A percentile compares a stretch with the other conserved stretches of the same genome.
These are phyloP conservation scores for Eimeria praecox DNA, from an alignment of 169 alveolate genomes.

Conservation along the genomic window DNA sequence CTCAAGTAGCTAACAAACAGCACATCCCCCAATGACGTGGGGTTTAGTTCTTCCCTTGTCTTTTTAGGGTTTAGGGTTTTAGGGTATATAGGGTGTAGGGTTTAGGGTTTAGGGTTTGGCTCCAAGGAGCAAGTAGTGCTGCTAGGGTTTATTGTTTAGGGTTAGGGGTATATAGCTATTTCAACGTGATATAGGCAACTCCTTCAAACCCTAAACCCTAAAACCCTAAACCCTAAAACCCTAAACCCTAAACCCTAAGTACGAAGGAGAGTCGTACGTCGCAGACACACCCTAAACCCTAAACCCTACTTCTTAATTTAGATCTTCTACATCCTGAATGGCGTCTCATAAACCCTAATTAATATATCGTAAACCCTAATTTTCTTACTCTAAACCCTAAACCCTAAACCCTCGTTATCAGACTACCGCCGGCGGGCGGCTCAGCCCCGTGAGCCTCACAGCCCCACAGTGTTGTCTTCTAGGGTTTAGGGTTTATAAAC, in stretches of 20 bases:
- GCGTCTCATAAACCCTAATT: not conserved
- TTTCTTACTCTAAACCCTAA: not conserved
- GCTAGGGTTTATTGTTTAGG: not conserved
- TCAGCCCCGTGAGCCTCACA: not conserved
- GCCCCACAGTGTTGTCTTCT: conserved; percentile 37
- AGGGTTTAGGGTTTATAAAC: conserved; percentile 5
- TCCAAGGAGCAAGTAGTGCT: too few relatives aligned
- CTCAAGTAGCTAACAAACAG: not conserved
- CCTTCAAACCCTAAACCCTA: not conserved
- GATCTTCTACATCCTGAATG: too few relatives aligned
- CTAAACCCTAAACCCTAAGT: conserved; percentile 1
- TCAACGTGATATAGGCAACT: not conserved
- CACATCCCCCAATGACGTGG: not conserved
- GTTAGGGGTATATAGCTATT: not conserved
- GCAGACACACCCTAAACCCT: conserved; percentile 13
- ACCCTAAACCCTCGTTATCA: conserved; percentile 6
- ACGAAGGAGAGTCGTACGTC: too few relatives aligned
- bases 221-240: conserved; percentile 14
- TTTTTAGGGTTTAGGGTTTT: not conserved
- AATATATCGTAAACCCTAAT: not conserved
- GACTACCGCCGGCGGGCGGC: not conserved
- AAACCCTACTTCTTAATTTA: not conserved
- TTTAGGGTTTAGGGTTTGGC: conserved; percentile 39
- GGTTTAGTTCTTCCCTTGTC: not conserved
- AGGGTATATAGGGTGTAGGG: conserved; percentile 46